Percentiles rank a stretch among this genome's conserved stretches.
Evolutionary conservation across 2,329 filamentous ascomycete genomes (phyloP).

Genomic region (Aspergillus quadrilineatus): DNA sequence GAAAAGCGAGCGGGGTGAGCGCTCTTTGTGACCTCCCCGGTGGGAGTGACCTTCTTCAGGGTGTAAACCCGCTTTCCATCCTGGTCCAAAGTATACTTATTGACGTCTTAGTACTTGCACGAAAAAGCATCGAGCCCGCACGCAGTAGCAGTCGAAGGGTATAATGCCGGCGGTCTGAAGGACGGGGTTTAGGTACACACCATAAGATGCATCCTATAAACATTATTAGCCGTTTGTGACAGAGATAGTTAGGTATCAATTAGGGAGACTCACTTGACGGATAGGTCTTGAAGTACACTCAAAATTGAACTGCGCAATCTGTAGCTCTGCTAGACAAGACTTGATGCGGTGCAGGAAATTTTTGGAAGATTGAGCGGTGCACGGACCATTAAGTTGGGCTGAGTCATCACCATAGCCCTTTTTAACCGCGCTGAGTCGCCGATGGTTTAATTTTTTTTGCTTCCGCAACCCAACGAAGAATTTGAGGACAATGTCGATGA

Average conservation of each 20-base stretch:
- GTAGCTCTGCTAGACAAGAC: slow-evolving; percentile 18
- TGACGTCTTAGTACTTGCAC: slow-evolving; percentile 6
- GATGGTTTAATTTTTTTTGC: slow-evolving; percentile 5
- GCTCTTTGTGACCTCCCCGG: slow-evolving; percentile 86
- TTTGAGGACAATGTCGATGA: slow-evolving; percentile 1
- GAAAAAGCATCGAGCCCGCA: not conserved
- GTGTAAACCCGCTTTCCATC: slow-evolving; percentile 90
- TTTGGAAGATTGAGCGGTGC: slow-evolving; percentile 15
- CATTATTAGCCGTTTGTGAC: slow-evolving; percentile 10
- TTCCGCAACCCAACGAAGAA: slow-evolving; percentile 11
- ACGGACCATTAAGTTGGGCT: slow-evolving; percentile 18
- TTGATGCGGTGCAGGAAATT: slow-evolving; percentile 19
- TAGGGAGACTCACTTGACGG: slow-evolving; percentile 28
- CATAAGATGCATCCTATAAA: slow-evolving; percentile 43
- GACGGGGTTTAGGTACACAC: slow-evolving; percentile 26
- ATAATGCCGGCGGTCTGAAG: not conserved
- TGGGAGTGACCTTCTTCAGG: slow-evolving; percentile 71
- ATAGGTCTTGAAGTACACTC: slow-evolving; percentile 1
- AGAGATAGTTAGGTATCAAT: not conserved
- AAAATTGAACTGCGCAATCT: slow-evolving; percentile 15
- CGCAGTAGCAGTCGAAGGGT: not conserved
- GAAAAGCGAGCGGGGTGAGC: slow-evolving; percentile 96
- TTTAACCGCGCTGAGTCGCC: slow-evolving; percentile 9
- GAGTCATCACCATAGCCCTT: slow-evolving; percentile 18
- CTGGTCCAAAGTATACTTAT: slow-evolving; percentile 75